These are phyloP conservation scores for Aspergillus bridgeri DNA, from an alignment of 495 filamentous ascomycete genomes.

Conservation along the genomic window DNA sequence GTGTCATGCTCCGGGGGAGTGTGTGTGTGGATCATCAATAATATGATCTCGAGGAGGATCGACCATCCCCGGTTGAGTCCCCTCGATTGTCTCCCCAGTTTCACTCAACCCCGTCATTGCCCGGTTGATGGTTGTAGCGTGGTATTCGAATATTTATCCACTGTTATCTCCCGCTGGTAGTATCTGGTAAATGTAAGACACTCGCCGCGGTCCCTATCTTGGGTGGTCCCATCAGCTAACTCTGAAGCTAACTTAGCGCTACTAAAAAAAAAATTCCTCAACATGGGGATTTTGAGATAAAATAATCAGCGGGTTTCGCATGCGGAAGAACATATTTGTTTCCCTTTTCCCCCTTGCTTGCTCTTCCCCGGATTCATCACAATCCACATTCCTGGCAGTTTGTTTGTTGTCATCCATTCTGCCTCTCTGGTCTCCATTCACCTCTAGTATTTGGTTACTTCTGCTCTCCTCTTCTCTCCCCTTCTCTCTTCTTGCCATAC, in stretches of 20 bases:
- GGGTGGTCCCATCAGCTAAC: not conserved
- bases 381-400: not conserved
- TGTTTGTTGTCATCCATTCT: not conserved
- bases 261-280: not conserved
- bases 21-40: too few species aligned
- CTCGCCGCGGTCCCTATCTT: not conserved
- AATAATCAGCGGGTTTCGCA: not conserved
- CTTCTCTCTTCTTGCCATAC: not conserved
- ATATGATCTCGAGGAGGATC: not conserved
- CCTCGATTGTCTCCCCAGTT: not conserved
- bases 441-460: not conserved
- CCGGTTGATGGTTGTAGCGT: not conserved
- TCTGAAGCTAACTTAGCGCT: not conserved
- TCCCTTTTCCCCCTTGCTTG: not conserved
- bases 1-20: too few species aligned
- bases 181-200: not conserved
- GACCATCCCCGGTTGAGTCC: not conserved
- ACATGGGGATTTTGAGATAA: not conserved
- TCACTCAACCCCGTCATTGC: not conserved
- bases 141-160: not conserved
- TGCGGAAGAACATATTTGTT: not conserved
- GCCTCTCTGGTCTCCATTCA: not conserved
- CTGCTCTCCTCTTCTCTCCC: not conserved
- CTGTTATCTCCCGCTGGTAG: not conserved
- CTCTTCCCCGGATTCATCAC: not conserved